Evolutionary conservation across 139 green algal genomes (phyloP).

Genomic region (Axilococcus clingmanii): DNA sequence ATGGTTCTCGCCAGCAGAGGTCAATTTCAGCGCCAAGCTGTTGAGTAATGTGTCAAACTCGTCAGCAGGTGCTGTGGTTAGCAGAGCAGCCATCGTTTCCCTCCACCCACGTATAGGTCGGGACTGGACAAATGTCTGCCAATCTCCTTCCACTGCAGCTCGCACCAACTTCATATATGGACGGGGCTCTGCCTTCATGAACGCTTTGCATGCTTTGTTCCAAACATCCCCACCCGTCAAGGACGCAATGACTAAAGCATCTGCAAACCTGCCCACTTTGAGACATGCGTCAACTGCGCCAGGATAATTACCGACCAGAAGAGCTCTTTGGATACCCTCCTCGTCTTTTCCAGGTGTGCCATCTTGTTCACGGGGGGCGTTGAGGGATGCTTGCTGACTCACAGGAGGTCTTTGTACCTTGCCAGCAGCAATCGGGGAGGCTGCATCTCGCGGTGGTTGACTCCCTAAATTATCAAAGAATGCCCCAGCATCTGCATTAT

Average conservation of each 20-base stretch:
- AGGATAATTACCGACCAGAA: slow-evolving; percentile 87
- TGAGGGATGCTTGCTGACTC: too few species aligned
- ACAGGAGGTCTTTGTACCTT: background rate
- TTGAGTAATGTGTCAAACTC: slow-evolving; percentile 54
- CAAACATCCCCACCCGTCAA: slow-evolving; percentile 49
- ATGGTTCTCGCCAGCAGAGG: slow-evolving; percentile 35
- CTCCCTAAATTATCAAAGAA: slow-evolving; percentile 23
- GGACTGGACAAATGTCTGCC: slow-evolving; percentile 60
- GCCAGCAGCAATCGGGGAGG: slow-evolving; percentile 1
- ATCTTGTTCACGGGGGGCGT: slow-evolving; percentile 8
- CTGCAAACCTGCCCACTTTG: slow-evolving; percentile 68
- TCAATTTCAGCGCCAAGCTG: slow-evolving; percentile 56
- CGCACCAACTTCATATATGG: slow-evolving; percentile 75
- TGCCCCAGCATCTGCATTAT: background rate
- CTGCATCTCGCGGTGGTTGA: background rate
- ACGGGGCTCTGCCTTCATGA: slow-evolving; percentile 66
- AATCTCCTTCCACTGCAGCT: slow-evolving; percentile 59
- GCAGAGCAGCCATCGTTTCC: slow-evolving; percentile 91
- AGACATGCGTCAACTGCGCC: slow-evolving; percentile 80
- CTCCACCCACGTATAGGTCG: slow-evolving; percentile 72
- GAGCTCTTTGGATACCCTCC: slow-evolving; percentile 64
- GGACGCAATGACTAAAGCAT: slow-evolving; percentile 86
- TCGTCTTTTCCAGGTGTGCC: slow-evolving; percentile 48
- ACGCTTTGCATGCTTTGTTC: slow-evolving; percentile 36
- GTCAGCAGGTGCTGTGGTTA: slow-evolving; percentile 67